Evolutionary conservation across 208 protist species (phyloP).

Genomic region (Trypanosoma vivax): DNA sequence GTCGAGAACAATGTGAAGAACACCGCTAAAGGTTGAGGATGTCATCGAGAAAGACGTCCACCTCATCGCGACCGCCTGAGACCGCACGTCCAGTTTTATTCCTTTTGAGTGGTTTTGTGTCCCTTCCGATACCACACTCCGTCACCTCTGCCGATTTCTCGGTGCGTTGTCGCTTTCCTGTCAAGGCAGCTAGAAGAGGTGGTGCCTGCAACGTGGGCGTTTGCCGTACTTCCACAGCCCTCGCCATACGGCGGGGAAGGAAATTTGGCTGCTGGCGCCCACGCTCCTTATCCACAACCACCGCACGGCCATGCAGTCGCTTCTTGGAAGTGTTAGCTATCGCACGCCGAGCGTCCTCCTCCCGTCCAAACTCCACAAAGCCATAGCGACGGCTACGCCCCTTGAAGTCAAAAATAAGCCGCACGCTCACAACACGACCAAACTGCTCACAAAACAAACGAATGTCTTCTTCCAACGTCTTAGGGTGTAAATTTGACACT

Average conservation of each 20-base stretch:
- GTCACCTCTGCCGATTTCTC: neutral
- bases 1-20: neutral
- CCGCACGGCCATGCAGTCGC: conserved; percentile 49
- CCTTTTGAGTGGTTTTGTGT: neutral
- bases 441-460: conserved; percentile 81
- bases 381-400: conserved; percentile 68
- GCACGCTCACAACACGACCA: conserved; percentile 58
- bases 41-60: conserved; percentile 55
- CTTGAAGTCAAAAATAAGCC: conserved; percentile 41
- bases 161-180: neutral
- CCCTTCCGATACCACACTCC: neutral
- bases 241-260: conserved; percentile 50
- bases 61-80: conserved; percentile 14
- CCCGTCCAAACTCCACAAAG: conserved; percentile 75
- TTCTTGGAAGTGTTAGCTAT: conserved; percentile 38
- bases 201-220: neutral
- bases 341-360: conserved; percentile 60
- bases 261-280: conserved; percentile 58
- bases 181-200: neutral
- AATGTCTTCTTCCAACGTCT: conserved; percentile 71
- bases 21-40: conserved; percentile 49
- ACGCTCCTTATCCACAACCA: conserved; percentile 66
- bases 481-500: conserved; percentile 53
- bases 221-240: conserved; percentile 6
- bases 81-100: neutral